Percentiles rank a stretch among this genome's conserved stretches.
These are phyloP conservation scores for Aspergillus pseudonomiae DNA, from an alignment of 2,329 filamentous ascomycete species.

Conservation along the genomic window DNA sequence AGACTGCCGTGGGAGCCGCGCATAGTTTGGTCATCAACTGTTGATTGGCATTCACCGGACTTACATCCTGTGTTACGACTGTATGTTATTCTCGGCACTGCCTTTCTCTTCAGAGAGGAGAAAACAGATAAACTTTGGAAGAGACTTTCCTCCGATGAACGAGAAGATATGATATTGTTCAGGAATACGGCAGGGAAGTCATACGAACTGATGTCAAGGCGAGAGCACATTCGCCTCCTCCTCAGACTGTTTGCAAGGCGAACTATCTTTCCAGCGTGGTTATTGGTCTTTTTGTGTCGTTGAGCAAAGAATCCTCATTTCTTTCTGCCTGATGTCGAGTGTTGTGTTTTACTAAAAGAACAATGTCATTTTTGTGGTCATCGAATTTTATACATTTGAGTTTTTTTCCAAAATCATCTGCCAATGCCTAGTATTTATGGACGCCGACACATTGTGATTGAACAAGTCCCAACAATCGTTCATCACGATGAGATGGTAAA, in stretches of 20 bases:
- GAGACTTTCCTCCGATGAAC: background rate
- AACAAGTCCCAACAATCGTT: too few species aligned
- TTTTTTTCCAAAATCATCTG: too few species aligned
- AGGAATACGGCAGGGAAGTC: background rate
- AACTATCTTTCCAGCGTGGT: background rate
- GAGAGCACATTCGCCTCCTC: background rate
- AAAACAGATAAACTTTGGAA: background rate
- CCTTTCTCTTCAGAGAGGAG: background rate
- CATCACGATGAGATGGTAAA: too few species aligned
- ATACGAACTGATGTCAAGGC: background rate
- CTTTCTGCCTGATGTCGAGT: too few species aligned
- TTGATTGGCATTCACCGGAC: background rate
- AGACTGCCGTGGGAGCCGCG: background rate
- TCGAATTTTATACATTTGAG: too few species aligned
- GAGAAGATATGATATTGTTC: background rate
- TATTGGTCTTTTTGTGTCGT: background rate
- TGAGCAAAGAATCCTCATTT: background rate
- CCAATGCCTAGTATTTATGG: too few species aligned
- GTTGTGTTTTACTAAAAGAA: too few species aligned
- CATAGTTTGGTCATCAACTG: background rate
- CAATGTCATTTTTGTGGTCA: too few species aligned
- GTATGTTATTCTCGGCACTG: background rate
- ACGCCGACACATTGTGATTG: too few species aligned
- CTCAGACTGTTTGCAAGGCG: background rate
- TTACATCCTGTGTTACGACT: background rate